A percentile compares a stretch with the other conserved stretches of the same genome.
Conservation (phyloP, 2,329 filamentous ascomycete genomes). For the Xylariales sp. region DNA sequence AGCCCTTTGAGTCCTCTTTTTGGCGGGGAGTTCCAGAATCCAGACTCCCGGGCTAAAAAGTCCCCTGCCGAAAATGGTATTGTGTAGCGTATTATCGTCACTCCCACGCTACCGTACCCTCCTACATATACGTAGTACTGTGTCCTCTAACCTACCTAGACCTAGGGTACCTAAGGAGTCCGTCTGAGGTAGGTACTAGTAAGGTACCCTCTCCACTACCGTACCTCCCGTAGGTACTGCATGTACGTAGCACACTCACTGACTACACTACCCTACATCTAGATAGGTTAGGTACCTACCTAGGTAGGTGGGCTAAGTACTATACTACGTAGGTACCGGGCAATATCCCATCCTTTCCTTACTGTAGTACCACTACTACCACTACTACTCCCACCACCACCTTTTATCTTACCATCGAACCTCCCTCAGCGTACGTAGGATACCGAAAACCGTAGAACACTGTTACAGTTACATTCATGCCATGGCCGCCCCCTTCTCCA, state of each 20-base stretch:
- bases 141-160: no score
- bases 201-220: no score
- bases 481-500: not conserved
- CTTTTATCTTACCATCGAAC: not conserved
- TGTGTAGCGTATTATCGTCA: slow-evolving; percentile 16
- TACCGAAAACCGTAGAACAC: not conserved
- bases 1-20: slow-evolving; percentile 10
- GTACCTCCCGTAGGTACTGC: no score
- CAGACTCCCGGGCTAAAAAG: slow-evolving; percentile 37
- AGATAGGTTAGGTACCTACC: not conserved
- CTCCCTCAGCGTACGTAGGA: not conserved
- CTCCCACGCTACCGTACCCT: not conserved
- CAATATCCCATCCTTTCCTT: no score
- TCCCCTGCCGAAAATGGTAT: slow-evolving; percentile 31
- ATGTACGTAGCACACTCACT: no score
- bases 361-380: no score
- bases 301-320: no score
- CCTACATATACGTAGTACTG: no score
- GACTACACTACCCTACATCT: no score
- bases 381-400: not conserved
- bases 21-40: slow-evolving; percentile 35
- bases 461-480: not conserved
- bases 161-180: no score
- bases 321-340: no score
- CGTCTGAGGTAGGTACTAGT: no score